These are phyloP conservation scores for Mycena alexandri DNA, from an alignment of 768 basidiomycete species.

Conservation along the genomic window DNA sequence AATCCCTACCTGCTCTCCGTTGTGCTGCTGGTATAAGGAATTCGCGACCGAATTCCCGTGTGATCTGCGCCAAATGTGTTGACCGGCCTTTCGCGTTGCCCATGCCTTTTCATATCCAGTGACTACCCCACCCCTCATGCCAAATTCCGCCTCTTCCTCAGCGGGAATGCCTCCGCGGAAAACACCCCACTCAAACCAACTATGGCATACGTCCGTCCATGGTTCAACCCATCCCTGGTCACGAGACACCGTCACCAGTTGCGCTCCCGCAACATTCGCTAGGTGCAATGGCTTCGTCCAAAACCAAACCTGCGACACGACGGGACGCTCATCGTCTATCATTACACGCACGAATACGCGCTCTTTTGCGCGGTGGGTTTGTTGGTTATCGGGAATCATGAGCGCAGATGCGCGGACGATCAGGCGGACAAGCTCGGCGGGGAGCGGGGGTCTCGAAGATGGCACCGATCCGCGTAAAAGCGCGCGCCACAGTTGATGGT, in stretches of 20 bases:
- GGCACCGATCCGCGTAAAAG: conserved; percentile 1
- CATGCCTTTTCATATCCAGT: conserved; percentile 17
- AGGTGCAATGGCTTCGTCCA: conserved; percentile 17
- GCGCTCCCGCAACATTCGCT: conserved; percentile 9
- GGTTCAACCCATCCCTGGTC: conserved; percentile 15
- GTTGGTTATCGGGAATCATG: conserved; percentile 17
- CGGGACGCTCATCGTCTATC: not conserved
- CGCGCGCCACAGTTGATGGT: conserved; percentile 27
- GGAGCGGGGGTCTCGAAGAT: conserved; percentile 9
- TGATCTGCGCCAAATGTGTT: conserved; percentile 6
- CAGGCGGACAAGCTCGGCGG: conserved; percentile 25
- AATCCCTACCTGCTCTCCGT: conserved; percentile 13
- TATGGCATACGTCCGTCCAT: conserved; percentile 7
- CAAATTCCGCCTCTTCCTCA: not conserved
- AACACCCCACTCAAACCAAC: conserved; percentile 28
- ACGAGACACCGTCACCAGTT: conserved; percentile 22
- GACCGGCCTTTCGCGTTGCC: not conserved
- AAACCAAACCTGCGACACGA: conserved; percentile 26
- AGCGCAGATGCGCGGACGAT: conserved; percentile 20
- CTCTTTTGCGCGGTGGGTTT: conserved; percentile 6
- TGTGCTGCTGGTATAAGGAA: conserved; percentile 1
- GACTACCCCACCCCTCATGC: not conserved
- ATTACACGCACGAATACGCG: conserved; percentile 14
- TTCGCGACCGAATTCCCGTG: conserved; percentile 16
- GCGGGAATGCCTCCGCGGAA: not conserved